Conservation (phyloP, 2,329 filamentous ascomycete genomes). For the Atkinsonella hypoxylon region DNA sequence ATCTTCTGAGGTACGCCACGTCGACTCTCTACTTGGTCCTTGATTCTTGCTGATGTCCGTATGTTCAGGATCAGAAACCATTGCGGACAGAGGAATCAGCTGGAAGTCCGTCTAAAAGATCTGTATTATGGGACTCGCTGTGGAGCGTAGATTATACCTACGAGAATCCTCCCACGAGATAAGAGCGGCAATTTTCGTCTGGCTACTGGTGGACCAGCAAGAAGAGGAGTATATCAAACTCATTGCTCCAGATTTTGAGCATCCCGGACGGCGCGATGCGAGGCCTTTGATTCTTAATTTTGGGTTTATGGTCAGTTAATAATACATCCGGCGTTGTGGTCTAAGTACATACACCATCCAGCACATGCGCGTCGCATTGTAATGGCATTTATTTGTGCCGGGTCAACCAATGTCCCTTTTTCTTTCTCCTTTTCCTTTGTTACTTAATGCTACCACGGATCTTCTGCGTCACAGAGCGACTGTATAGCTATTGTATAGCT, state of each 20-base stretch:
- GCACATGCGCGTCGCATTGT: neutral
- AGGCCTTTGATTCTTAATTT: too few relatives aligned
- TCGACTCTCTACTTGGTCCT: conserved; percentile 40
- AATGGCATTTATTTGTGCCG: neutral
- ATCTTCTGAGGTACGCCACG: conserved; percentile 39
- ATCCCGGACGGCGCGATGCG: neutral
- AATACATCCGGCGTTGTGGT: neutral
- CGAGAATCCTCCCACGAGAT: conserved; percentile 27
- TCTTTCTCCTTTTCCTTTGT: neutral
- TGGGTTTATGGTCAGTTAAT: too few relatives aligned
- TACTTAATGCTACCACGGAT: neutral
- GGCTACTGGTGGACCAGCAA: neutral
- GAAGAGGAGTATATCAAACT: neutral
- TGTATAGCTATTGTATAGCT: neutral
- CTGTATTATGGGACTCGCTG: conserved; percentile 48
- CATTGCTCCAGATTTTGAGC: neutral
- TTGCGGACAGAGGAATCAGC: conserved; percentile 27
- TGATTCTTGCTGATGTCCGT: conserved; percentile 14
- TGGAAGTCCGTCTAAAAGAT: conserved; percentile 34
- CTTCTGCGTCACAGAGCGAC: neutral
- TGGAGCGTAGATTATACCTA: conserved; percentile 50
- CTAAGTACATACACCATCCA: neutral
- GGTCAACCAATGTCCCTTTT: too few relatives aligned
- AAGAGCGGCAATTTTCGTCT: conserved; percentile 2
- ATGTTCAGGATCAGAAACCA: conserved; percentile 15